phyloP scores from a whole-genome alignment of 768 basidiomycete species.

The Tricholoma hemisulphureum region DNA sequence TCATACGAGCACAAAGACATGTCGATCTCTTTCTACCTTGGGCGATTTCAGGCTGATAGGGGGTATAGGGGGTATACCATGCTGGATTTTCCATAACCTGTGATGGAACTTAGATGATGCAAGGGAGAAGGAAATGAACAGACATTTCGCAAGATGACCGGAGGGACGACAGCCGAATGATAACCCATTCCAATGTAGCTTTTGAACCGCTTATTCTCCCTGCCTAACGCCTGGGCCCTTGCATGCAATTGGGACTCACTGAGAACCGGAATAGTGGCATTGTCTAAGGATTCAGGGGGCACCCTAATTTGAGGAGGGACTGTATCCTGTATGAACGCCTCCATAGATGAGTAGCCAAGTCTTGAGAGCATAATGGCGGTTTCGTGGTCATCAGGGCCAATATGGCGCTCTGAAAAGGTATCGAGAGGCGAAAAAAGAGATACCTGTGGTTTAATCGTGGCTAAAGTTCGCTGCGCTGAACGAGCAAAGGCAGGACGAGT shows the following conservation, averaged over 20 bases:
- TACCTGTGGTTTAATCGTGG: conserved; percentile 56
- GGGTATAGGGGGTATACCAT: conserved; percentile 97
- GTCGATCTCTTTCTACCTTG: conserved; percentile 58
- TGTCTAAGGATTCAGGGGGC: conserved; percentile 54
- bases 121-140: conserved; percentile 17
- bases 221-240: conserved; percentile 75
- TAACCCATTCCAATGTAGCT: conserved; percentile 99
- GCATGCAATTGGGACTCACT: conserved; percentile 84
- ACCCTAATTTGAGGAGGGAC: conserved; percentile 83
- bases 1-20: background rate
- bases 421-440: conserved; percentile 85
- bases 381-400: conserved; percentile 88
- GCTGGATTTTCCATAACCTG: conserved; percentile 93
- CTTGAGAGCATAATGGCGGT: conserved; percentile 76
- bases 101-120: background rate
- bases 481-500: conserved; percentile 10
- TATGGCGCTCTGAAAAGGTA: conserved; percentile 86
- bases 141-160: conserved; percentile 91
- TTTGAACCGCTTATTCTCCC: conserved; percentile 76
- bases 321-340: conserved; percentile 79
- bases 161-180: conserved; percentile 92
- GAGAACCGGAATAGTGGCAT: conserved; percentile 67
- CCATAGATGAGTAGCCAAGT: conserved; percentile 85
- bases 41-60: conserved; percentile 97
- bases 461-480: conserved; percentile 35